A percentile compares a stretch with the other conserved stretches of the same genome.
phyloP scores from a whole-genome alignment of 169 alveolate genomes.

The Amoebophrya sp. region DNA sequence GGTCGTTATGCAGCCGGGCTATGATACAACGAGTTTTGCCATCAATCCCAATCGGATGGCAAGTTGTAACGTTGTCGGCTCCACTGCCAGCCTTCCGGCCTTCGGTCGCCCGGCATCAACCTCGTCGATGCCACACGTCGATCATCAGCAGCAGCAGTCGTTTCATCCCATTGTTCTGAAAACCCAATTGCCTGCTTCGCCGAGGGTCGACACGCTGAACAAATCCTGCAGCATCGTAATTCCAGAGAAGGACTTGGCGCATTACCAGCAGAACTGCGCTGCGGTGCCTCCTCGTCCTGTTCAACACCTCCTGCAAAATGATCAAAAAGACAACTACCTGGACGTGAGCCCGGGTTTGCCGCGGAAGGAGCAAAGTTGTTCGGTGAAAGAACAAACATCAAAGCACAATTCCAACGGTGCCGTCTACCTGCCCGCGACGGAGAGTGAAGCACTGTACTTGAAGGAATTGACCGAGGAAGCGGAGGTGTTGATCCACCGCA shows the following conservation, averaged over 20 bases:
- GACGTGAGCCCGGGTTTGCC: not conserved
- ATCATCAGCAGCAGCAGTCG: not conserved
- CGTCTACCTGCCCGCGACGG: not conserved
- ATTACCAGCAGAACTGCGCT: too few species aligned
- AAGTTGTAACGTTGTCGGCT: not conserved
- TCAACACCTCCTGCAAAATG: too few species aligned
- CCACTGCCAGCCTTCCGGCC: too few species aligned
- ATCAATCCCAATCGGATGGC: not conserved
- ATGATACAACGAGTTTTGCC: not conserved
- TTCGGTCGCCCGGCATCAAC: not conserved
- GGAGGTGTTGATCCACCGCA: not conserved
- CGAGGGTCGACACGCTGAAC: not conserved
- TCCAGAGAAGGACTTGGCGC: too few species aligned
- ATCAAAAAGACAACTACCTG: not conserved
- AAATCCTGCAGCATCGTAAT: not conserved
- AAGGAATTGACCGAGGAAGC: not conserved
- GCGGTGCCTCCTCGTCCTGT: too few species aligned
- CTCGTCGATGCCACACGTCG: not conserved
- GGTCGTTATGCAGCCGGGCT: not conserved
- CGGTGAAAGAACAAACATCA: too few species aligned
- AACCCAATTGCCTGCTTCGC: not conserved
- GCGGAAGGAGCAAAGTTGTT: not conserved
- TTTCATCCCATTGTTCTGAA: not conserved
- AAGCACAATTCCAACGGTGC: too few species aligned
- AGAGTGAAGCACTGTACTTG: not conserved